phyloP scores from a whole-genome alignment of 2,329 filamentous ascomycete species.

The Scedosporium apiospermum region DNA sequence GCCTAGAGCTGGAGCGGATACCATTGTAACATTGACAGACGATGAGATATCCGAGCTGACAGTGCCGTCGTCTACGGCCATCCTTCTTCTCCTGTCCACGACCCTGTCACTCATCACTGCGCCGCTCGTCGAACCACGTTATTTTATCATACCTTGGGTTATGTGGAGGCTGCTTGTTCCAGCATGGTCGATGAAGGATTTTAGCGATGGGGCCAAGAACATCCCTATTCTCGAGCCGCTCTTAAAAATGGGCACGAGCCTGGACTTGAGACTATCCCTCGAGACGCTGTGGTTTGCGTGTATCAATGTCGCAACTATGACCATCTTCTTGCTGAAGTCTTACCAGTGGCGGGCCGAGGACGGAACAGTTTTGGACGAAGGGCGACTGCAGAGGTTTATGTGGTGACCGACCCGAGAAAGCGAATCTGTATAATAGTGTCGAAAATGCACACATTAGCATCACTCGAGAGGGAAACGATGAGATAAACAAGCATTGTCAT shows the following conservation, averaged over 20 bases:
- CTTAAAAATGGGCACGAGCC: constrained; percentile 10
- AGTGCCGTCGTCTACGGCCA: constrained; percentile 35
- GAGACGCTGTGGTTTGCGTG: constrained; percentile 62
- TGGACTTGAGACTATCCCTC: constrained; percentile 38
- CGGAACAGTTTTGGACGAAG: constrained; percentile 42
- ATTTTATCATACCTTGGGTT: constrained; percentile 93
- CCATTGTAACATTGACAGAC: constrained; percentile 13
- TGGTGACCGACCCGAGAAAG: constrained; percentile 41
- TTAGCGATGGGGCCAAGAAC: neutral
- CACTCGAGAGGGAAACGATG: neutral
- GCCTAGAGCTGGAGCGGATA: neutral
- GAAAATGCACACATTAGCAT: neutral
- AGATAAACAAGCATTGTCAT: neutral
- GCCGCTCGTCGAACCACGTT: constrained; percentile 87
- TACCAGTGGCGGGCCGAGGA: constrained; percentile 55
- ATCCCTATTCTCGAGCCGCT: neutral
- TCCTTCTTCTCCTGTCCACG: constrained; percentile 58
- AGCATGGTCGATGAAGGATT: constrained; percentile 20
- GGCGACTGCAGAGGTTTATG: constrained; percentile 67
- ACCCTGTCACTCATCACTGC: constrained; percentile 74
- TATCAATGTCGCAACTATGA: constrained; percentile 58
- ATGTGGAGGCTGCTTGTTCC: constrained; percentile 81
- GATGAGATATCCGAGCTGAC: constrained; percentile 18
- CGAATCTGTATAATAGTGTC: neutral
- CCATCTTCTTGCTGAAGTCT: constrained; percentile 58